A percentile compares a stretch with the other conserved stretches of the same genome.
Evolutionary conservation across 441 rosid species (phyloP).

Genomic region (Aquilaria agallochum): DNA sequence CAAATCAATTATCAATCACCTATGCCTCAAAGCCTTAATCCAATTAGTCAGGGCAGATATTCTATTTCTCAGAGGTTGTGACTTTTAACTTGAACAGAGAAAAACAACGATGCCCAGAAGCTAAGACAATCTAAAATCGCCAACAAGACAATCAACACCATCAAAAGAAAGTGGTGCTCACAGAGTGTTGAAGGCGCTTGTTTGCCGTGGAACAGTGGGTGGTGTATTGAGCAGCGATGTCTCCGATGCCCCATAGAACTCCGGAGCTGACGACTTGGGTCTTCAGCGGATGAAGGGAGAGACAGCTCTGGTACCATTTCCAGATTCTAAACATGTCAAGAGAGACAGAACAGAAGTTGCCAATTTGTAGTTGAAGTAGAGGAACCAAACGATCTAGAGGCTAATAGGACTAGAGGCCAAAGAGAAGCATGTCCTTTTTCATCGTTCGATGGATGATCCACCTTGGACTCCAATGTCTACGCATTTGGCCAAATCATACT

Average conservation of each 20-base stretch:
- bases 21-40: too few species aligned
- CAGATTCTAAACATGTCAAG: constrained; percentile 59
- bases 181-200: constrained; percentile 35
- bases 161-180: constrained; percentile 17
- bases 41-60: too few species aligned
- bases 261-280: constrained; percentile 93
- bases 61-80: neutral
- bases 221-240: constrained; percentile 87
- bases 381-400: too few species aligned
- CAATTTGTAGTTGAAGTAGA: too few species aligned
- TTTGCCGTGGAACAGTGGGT: constrained; percentile 64
- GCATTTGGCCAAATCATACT: too few species aligned
- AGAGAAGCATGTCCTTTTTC: too few species aligned
- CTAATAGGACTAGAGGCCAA: too few species aligned
- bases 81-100: neutral
- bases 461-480: too few species aligned
- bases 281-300: constrained; percentile 70
- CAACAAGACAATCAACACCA: constrained; percentile 10
- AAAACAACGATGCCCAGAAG: neutral
- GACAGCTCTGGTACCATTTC: constrained; percentile 86
- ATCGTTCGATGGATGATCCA: too few species aligned
- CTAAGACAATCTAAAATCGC: neutral
- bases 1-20: too few species aligned
- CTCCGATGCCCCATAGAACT: constrained; percentile 85
- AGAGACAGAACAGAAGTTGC: neutral